These are phyloP conservation scores for Skeletonema tropicum DNA, from an alignment of 108 stramenopile genomes.

Conservation along the genomic window DNA sequence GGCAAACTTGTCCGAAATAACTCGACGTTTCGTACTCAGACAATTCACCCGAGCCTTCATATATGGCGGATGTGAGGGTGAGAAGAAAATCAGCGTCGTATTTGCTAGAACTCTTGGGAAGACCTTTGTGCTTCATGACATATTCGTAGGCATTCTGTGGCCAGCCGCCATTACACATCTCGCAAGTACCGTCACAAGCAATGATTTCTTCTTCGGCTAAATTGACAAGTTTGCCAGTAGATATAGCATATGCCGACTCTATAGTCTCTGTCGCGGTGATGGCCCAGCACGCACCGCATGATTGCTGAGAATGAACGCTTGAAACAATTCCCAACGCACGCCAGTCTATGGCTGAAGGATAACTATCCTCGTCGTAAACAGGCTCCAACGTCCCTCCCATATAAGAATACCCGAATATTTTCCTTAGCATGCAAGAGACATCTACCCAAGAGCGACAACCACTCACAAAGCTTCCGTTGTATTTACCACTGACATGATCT, in stretches of 20 bases:
- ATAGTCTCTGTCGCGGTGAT: constrained; percentile 87
- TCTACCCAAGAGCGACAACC: constrained; percentile 69
- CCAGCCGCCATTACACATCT: constrained; percentile 89
- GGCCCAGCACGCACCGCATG: constrained; percentile 93
- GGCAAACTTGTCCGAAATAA: constrained; percentile 65
- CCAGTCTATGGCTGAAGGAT: constrained; percentile 78
- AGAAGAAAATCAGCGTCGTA: constrained; percentile 78
- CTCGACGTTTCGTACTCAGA: constrained; percentile 53
- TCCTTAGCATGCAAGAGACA: constrained; percentile 72
- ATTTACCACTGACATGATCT: constrained; percentile 20
- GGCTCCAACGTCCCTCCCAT: constrained; percentile 74
- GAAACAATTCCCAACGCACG: constrained; percentile 79
- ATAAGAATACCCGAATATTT: constrained; percentile 63
- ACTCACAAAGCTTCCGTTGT: constrained; percentile 31
- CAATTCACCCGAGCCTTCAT: constrained; percentile 54
- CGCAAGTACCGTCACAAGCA: constrained; percentile 43
- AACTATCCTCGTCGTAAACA: constrained; percentile 41
- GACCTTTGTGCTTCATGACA: constrained; percentile 78
- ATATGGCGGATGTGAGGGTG: constrained; percentile 56
- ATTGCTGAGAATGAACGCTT: constrained; percentile 66
- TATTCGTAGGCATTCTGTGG: constrained; percentile 90
- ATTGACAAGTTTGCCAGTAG: constrained; percentile 66
- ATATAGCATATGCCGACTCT: constrained; percentile 76
- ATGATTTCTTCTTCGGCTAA: constrained; percentile 73
- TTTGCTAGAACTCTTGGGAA: constrained; percentile 53